Evolutionary conservation across 2,329 filamentous ascomycete genomes (phyloP).

Genomic region (Teratosphaeria gauchensis): DNA sequence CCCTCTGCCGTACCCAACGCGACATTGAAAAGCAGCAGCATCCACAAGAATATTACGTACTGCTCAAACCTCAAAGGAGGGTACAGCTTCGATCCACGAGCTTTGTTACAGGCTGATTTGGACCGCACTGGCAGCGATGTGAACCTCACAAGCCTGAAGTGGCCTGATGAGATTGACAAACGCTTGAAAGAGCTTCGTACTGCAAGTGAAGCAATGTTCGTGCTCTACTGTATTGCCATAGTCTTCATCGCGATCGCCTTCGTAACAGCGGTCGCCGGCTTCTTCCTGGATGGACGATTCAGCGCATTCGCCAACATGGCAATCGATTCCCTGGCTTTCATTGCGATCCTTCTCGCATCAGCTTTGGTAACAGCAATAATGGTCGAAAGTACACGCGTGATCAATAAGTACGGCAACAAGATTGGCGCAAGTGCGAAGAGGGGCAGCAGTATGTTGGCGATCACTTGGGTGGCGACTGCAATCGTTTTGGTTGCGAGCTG

Average conservation of each 20-base stretch:
- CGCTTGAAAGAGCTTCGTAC: constrained; percentile 43
- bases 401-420: constrained; percentile 44
- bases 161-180: constrained; percentile 47
- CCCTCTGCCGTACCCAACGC: constrained; percentile 34
- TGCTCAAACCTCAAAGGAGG: constrained; percentile 46
- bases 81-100: constrained; percentile 48
- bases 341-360: constrained; percentile 59
- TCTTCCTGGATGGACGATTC: constrained; percentile 37
- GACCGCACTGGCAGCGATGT: constrained; percentile 32
- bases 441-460: constrained; percentile 46
- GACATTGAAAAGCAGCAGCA: constrained; percentile 29
- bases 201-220: constrained; percentile 44
- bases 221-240: constrained; percentile 51
- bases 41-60: constrained; percentile 42
- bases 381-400: constrained; percentile 41
- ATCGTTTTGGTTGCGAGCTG: constrained; percentile 18
- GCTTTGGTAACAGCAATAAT: constrained; percentile 60
- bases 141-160: constrained; percentile 44
- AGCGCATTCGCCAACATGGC: constrained; percentile 42
- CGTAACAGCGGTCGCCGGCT: constrained; percentile 34
- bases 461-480: constrained; percentile 50
- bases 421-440: constrained; percentile 41
- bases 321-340: constrained; percentile 42
- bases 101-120: constrained; percentile 41
- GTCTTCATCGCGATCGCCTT: constrained; percentile 43